phyloP scores from a whole-genome alignment of 192 early-diverging fungal genomes.

The Umbelopsis vinacea region DNA sequence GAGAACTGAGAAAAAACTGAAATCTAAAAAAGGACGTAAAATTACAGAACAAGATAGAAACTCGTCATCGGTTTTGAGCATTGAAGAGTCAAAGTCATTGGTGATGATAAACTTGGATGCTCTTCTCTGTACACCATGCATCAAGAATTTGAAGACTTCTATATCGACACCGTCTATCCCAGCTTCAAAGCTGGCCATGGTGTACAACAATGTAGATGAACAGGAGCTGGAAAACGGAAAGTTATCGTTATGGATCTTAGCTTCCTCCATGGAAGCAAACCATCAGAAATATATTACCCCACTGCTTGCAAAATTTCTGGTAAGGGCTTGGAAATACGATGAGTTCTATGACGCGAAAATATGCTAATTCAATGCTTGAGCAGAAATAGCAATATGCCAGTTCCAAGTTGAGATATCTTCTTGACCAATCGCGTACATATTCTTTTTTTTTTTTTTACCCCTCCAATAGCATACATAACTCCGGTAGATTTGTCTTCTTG shows the following conservation, averaged over 20 bases:
- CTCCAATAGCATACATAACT: too few relatives aligned
- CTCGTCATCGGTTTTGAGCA: background rate
- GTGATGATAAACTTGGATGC: background rate
- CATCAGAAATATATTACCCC: background rate
- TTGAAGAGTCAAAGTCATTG: background rate
- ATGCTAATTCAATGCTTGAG: too few relatives aligned
- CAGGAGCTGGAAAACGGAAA: background rate
- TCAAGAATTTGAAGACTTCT: background rate
- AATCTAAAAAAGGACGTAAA: background rate
- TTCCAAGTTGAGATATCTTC: too few relatives aligned
- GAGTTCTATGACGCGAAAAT: too few relatives aligned
- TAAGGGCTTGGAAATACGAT: too few relatives aligned
- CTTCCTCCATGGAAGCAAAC: background rate
- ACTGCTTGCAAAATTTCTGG: too few relatives aligned
- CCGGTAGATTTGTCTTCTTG: too few relatives aligned
- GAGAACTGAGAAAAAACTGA: background rate
- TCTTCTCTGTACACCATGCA: slow-evolving; percentile 1
- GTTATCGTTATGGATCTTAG: background rate
- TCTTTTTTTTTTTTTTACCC: too few relatives aligned
- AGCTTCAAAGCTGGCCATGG: background rate
- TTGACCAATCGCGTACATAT: too few relatives aligned
- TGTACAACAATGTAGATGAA: background rate
- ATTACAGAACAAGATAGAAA: background rate
- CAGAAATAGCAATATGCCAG: too few relatives aligned
- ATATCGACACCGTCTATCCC: background rate